A percentile compares a stretch with the other conserved stretches of the same genome.
phyloP scores from a whole-genome alignment of 2,329 filamentous ascomycete species.

The Pyrenophora tritici-repentis region DNA sequence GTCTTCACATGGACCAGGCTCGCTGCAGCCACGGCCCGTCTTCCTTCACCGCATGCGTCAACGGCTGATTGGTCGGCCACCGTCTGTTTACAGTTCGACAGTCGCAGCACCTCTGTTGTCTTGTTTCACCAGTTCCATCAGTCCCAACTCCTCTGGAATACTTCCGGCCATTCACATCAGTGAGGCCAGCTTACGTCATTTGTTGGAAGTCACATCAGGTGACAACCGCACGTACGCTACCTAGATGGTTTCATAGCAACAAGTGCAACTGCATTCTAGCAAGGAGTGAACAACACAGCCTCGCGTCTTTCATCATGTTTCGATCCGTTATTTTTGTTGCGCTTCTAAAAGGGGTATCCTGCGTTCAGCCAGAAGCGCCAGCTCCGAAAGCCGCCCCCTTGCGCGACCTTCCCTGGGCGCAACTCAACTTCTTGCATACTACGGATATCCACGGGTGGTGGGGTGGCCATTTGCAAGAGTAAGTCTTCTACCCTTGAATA shows the following conservation, averaged over 20 bases:
- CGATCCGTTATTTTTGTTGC: constrained; percentile 17
- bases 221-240: constrained; percentile 11
- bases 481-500: constrained; percentile 32
- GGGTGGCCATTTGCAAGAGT: constrained; percentile 90
- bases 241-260: constrained; percentile 23
- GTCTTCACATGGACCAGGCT: constrained; percentile 6
- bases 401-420: constrained; percentile 85
- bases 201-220: constrained; percentile 7
- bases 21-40: constrained; percentile 14
- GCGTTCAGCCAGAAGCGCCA: constrained; percentile 79
- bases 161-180: neutral
- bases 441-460: constrained; percentile 97
- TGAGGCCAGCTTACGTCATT: constrained; percentile 3
- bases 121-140: neutral
- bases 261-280: neutral
- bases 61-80: constrained; percentile 20
- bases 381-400: constrained; percentile 78
- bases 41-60: constrained; percentile 19
- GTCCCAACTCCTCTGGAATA: neutral
- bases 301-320: constrained; percentile 23
- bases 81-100: constrained; percentile 9
- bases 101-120: constrained; percentile 4
- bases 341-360: constrained; percentile 51
- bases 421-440: constrained; percentile 88
- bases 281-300: constrained; percentile 1